phyloP scores from a whole-genome alignment of 768 basidiomycete species.

The Lentinula detonsa region DNA sequence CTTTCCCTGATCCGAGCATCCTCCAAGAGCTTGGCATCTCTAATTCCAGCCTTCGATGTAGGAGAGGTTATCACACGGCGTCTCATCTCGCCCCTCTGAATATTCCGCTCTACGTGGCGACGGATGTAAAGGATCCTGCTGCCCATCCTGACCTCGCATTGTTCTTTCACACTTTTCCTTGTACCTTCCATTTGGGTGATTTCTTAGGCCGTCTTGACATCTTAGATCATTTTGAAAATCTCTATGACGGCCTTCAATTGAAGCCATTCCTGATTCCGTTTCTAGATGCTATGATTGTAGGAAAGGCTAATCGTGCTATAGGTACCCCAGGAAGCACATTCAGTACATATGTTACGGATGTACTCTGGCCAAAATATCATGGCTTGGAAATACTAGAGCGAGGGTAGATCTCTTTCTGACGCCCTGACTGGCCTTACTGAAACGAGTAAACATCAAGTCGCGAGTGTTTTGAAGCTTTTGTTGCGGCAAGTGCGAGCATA shows the following conservation, averaged over 20 bases:
- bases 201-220: slow-evolving; percentile 28
- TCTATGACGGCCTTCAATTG: slow-evolving; percentile 43
- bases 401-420: slow-evolving; percentile 22
- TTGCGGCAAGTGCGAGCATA: too few species aligned
- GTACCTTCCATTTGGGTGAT: slow-evolving; percentile 51
- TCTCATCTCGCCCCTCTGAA: slow-evolving; percentile 33
- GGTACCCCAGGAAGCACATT: slow-evolving; percentile 77
- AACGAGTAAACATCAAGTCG: too few species aligned
- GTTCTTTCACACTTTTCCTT: slow-evolving; percentile 55
- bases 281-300: slow-evolving; percentile 66
- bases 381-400: slow-evolving; percentile 43
- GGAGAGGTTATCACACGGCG: slow-evolving; percentile 26
- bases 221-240: slow-evolving; percentile 33
- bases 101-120: slow-evolving; percentile 59
- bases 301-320: slow-evolving; percentile 48
- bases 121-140: slow-evolving; percentile 41
- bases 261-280: slow-evolving; percentile 49
- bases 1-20: slow-evolving; percentile 13
- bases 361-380: slow-evolving; percentile 60
- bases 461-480: too few species aligned
- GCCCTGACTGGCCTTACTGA: too few species aligned
- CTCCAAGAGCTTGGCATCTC: slow-evolving; percentile 13
- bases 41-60: slow-evolving; percentile 28
- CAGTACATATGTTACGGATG: slow-evolving; percentile 60
- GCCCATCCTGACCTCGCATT: slow-evolving; percentile 35